A percentile compares a stretch with the other conserved stretches of the same genome.
phyloP scores from a whole-genome alignment of 208 protist species.

The Trypanosoma vivax region DNA sequence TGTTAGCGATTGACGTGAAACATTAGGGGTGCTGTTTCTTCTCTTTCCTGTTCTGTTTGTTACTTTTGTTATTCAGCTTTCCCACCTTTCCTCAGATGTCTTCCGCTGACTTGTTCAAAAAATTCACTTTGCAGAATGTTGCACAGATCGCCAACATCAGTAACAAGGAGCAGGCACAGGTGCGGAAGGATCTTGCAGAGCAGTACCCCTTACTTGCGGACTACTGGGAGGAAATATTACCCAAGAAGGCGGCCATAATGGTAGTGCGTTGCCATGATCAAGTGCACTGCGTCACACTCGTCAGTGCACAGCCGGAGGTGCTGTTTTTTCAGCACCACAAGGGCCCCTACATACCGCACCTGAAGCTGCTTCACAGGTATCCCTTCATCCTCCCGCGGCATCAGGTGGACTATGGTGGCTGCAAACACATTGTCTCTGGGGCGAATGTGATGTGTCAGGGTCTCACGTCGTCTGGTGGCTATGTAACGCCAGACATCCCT shows the following conservation, averaged over 20 bases:
- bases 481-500: conserved; percentile 45
- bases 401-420: conserved; percentile 96
- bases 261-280: conserved; percentile 92
- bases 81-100: conserved; percentile 10
- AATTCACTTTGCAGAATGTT: conserved; percentile 87
- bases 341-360: conserved; percentile 92
- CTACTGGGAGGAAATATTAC: conserved; percentile 92
- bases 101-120: conserved; percentile 82
- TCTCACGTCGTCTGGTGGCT: conserved; percentile 92
- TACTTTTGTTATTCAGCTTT: too few species aligned
- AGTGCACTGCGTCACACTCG: conserved; percentile 88
- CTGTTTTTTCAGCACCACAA: conserved; percentile 96
- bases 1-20: too few species aligned
- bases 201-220: conserved; percentile 82
- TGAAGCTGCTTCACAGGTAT: conserved; percentile 96
- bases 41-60: too few species aligned
- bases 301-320: conserved; percentile 89
- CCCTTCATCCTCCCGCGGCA: conserved; percentile 93
- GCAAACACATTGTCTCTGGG: conserved; percentile 95
- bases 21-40: too few species aligned
- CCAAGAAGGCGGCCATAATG: conserved; percentile 89
- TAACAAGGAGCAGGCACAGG: conserved; percentile 84
- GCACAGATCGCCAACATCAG: conserved; percentile 83
- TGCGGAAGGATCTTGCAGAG: conserved; percentile 76
- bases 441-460: conserved; percentile 97